Evolutionary conservation across 129 eudicot genomes (phyloP), one percentile per base, ranked within the genome.

Genomic region (Escallonia herrerae): DNA sequence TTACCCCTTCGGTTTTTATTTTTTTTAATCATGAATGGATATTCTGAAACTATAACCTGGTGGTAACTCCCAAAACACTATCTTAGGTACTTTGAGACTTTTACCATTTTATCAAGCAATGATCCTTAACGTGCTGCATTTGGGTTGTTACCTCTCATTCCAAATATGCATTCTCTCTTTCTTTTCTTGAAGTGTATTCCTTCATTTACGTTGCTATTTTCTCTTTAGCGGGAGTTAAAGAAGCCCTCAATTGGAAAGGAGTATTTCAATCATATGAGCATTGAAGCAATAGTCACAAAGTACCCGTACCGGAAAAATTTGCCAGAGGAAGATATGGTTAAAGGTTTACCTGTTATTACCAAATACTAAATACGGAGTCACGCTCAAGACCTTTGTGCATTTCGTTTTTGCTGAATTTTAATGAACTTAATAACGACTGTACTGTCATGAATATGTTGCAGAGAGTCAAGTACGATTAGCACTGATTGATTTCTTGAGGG

Each of bases 181-280:
- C 8, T 68, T 51, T 38, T 10, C 2, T 40, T 12, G 14, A 61
- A 7, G 33, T 60, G 48, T 9, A 41, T 65, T 45, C 66, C 22
- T 51, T 75, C 46, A 42, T 73, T 71, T 73, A 8, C 66, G 38
- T 41, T 42, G 33, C 64, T 69, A 13, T 4, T 67, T 40, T 74
- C 66, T 52, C 39, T 67, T 62, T 74, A 94, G 99, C 80, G 99
- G 67, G 99, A 89, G 75, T 76, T 50, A 64, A 94, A 86, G 76
- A 89, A 82, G 62, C 97, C 99, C n/a, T 58, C 71, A 43, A 77
- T 94, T n/a, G 99, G 95, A 38, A 94, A 89, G 76, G 99, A 89
- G 82, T 94, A 89, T 76, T 94, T 84, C 63, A 80, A 71, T 69
- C 83, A 89, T 74, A 82, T 82, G 99, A 84, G 84, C 81, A 90